Base-by-base conservation (phyloP, 208 protist species). In the Trypanosoma brucei region DNA sequence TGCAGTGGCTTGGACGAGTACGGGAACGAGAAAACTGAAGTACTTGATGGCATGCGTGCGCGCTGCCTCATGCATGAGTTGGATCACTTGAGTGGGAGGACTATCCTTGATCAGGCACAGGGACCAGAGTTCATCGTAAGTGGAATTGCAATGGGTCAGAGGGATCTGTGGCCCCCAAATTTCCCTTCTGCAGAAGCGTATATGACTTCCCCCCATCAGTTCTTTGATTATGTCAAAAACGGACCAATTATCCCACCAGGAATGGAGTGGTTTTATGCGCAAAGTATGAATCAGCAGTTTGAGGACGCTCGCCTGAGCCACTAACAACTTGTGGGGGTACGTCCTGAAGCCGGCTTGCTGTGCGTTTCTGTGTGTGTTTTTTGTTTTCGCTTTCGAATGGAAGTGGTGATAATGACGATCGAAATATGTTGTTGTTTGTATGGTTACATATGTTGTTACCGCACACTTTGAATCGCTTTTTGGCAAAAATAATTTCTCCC, bases 61-160 rank as follows among this genome's bases (percentile, higher is more conserved):
- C 83, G 91, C 0, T 86, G 78, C 45, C 73, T 96, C 35, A 92
- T 96, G 87, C 91, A 96, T 70, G 91, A 96, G 63, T 61, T 96
- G 11, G 91, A 96, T 62, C 87, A 94, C 68, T 59, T 96, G 3
- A 46, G 78, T 45, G 91, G 91, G 22, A 89, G 87, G 53, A 93
- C 83, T 1, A 92, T 96, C 44, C 55, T 96, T 11, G 83, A 93
- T 33, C 81, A 83, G 59, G 85, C 84, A 1, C 59, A 76, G 0
- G 86, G 79, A 2, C 81, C 87, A 4, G 83, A 96, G 62, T 93
- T 93, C 79, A 84, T 93, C 7, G 79, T 92, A 14, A 91, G 82
- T 59, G 71, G 60, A 22, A 72, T 81, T 37, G 75, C 91, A 14
- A 85, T 94, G 79, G 62, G 63, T 8, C 91, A 96, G 74, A 76